A percentile compares a stretch with the other conserved stretches of the same genome.
Conservation (phyloP, 1,284 basidiomycete genomes). For the Pascua sp. region DNA sequence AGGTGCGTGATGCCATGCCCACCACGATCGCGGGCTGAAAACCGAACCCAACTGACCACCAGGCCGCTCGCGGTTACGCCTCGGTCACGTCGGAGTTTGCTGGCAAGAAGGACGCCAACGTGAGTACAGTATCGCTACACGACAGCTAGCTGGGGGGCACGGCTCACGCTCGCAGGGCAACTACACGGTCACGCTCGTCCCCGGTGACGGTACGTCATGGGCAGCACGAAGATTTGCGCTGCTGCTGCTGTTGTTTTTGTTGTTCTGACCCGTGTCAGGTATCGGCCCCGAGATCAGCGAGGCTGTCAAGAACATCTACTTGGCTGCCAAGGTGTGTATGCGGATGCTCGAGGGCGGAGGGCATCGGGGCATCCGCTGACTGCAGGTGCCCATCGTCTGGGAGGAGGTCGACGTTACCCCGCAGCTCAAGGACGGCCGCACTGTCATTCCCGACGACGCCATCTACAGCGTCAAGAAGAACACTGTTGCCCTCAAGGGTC, state of each 20-base stretch:
- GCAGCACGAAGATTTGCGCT: neutral
- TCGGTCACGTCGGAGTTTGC: slow-evolving; percentile 72
- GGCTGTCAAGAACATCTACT: slow-evolving; percentile 91
- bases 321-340: slow-evolving; percentile 67
- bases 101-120: slow-evolving; percentile 79
- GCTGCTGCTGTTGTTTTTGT: neutral
- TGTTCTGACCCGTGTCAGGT: slow-evolving; percentile 54
- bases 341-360: neutral
- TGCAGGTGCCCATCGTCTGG: slow-evolving; percentile 91
- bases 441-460: slow-evolving; percentile 88
- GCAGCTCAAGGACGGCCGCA: slow-evolving; percentile 90
- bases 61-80: slow-evolving; percentile 37
- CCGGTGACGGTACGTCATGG: slow-evolving; percentile 34
- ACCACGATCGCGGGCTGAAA: no score
- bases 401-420: slow-evolving; percentile 98
- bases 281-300: slow-evolving; percentile 98
- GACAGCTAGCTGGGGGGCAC: neutral
- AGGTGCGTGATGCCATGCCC: neutral
- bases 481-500: slow-evolving; percentile 96
- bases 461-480: slow-evolving; percentile 93
- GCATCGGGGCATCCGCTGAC: slow-evolving; percentile 3
- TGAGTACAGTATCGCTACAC: slow-evolving; percentile 51
- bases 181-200: slow-evolving; percentile 59
- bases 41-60: slow-evolving; percentile 11
- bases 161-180: slow-evolving; percentile 64